Base-by-base conservation (phyloP, 2,329 filamentous ascomycete genomes). In the Alternaria sp. region DNA sequence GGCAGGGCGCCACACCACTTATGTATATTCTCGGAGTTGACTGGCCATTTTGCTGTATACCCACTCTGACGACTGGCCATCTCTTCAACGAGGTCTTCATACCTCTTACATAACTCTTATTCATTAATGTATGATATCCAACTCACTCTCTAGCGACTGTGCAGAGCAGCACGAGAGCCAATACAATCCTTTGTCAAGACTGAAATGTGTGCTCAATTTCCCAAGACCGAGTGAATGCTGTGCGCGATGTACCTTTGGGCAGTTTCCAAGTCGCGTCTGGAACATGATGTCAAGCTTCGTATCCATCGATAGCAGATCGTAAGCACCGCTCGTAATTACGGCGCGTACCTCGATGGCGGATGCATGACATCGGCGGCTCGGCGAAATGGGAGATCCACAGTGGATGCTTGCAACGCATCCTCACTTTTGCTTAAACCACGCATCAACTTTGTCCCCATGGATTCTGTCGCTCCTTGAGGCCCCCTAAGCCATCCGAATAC, bases 71-170 rank as follows among this genome's bases (percentile, higher is more conserved):
- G 62, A 60, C 54, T 57, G 63, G 66, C 68, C 66, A 67, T 71
- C 68, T 71, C 66, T 73, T 69, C 65, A 55, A 55, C 27, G 71
- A 77, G 76, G 74, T 73, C 74, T 77, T 28, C 76, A 70, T 67
- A 41, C 76, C 74, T 78, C 70, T 68, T 78, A 76, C 64, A 78
- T 80, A 79, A 70, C 73, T 78, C 69, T 71, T 78, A 79, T 79
- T 78, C 68, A 68, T 62, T 80, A 80, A 80, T 80, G 76, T 79
- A 80, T 80, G 72, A 75, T 77, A 75, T 66, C 65, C 38, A 46
- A 25, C 67, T 70, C 69, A 59, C 60, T 69, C 68, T 69, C 57
- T 34, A 67, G 71, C 70, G 67, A 57, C 74, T 77, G 74, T 61
- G 43, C 61, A 54, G 53, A 66, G 68, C 72, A 74, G 73, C 71